phyloP scores from a whole-genome alignment of 2,329 filamentous ascomycete species.

The Xylariaceae sp. region DNA sequence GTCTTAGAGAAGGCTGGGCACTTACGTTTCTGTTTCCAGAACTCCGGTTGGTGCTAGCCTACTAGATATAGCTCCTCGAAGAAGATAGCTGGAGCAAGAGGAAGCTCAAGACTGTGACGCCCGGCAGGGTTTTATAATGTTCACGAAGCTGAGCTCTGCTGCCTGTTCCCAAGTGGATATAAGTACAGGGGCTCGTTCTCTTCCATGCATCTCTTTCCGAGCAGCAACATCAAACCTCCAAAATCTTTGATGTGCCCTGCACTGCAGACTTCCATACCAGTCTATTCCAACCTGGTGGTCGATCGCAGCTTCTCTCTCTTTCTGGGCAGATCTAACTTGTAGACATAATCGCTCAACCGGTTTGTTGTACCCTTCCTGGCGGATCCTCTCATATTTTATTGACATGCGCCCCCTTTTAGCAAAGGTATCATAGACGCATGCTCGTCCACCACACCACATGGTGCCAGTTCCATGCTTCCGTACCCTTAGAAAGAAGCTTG shows the following conservation, averaged over 20 bases:
- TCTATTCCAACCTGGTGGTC: neutral
- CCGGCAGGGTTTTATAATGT: conserved; percentile 7
- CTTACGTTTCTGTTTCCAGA: conserved; percentile 10
- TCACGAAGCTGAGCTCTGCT: neutral
- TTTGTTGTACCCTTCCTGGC: neutral
- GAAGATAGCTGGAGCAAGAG: neutral
- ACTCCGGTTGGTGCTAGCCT: neutral
- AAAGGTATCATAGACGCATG: neutral
- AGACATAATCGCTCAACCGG: conserved; percentile 3
- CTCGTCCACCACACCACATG: conserved; percentile 1
- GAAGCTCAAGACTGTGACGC: neutral
- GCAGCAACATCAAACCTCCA: neutral
- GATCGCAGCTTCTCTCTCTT: conserved; percentile 4
- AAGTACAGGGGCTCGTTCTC: neutral
- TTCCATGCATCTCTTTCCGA: neutral
- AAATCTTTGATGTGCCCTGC: neutral
- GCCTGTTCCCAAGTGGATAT: neutral
- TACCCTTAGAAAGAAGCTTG: neutral
- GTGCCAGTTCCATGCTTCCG: conserved; percentile 1
- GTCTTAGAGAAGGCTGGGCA: neutral
- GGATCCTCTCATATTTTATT: neutral
- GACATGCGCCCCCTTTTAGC: conserved; percentile 6
- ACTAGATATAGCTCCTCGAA: too few relatives aligned
- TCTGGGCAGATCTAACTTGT: neutral
- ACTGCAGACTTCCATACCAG: neutral